These are phyloP conservation scores for Boletus subparvulus DNA, from an alignment of 768 basidiomycete genomes.

Conservation along the genomic window DNA sequence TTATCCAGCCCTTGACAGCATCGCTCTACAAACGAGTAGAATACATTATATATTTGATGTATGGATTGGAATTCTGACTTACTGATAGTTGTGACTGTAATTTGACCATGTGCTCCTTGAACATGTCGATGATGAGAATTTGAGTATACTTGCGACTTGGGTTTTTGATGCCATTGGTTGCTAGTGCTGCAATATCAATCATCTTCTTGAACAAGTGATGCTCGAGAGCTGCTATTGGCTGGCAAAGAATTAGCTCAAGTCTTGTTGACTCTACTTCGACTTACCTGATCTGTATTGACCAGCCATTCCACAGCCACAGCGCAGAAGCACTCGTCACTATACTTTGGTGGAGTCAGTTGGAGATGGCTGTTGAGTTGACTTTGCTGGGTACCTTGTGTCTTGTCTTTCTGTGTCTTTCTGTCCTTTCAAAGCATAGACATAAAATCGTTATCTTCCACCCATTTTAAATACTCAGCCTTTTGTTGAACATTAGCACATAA, in stretches of 20 bases:
- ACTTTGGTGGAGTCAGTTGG: background rate
- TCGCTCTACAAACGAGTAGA: too few relatives aligned
- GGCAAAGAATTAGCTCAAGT: background rate
- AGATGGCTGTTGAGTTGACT: background rate
- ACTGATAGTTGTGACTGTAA: background rate
- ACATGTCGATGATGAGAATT: background rate
- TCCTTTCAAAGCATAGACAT: background rate
- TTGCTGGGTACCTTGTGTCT: background rate
- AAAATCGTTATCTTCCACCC: background rate
- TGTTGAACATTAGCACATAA: too few relatives aligned
- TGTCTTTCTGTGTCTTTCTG: background rate
- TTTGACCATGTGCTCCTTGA: background rate
- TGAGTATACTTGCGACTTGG: background rate
- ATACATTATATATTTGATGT: too few relatives aligned
- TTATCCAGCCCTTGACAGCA: background rate
- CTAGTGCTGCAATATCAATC: background rate
- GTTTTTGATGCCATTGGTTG: background rate
- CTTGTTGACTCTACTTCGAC: background rate
- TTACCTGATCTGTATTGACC: background rate
- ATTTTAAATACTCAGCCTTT: conserved; percentile 1
- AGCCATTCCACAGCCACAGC: background rate
- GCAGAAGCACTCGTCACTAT: background rate
- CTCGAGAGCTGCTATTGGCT: background rate
- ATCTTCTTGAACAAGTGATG: background rate
- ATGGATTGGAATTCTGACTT: too few relatives aligned